These are phyloP conservation scores for Mortierella sp. DNA, from an alignment of 371 early-diverging fungal species.

Conservation along the genomic window DNA sequence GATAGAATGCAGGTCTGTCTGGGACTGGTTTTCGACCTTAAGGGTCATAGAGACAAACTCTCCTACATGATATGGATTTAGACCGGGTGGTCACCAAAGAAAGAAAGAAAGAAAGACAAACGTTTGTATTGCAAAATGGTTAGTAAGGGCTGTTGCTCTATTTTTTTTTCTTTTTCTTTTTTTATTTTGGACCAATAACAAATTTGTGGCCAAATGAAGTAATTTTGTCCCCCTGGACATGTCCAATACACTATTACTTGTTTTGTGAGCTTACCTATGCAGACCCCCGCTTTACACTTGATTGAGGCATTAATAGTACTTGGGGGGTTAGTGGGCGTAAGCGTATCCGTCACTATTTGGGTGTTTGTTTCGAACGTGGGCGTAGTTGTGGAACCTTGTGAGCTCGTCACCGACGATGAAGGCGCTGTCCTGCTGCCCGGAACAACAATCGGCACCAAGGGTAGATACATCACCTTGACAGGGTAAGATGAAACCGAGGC, in stretches of 20 bases:
- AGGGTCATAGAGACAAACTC: conserved; percentile 29
- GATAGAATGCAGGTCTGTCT: conserved; percentile 31
- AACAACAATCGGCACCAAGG: conserved; percentile 19
- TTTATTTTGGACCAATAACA: neutral
- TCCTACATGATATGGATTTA: conserved; percentile 10
- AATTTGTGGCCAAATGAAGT: conserved; percentile 8
- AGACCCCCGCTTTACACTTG: conserved; percentile 3
- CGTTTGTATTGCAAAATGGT: neutral
- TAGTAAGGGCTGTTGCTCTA: neutral
- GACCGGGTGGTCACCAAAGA: too few relatives aligned
- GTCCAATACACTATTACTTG: neutral
- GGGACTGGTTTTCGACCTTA: conserved; percentile 22
- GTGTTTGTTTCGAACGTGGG: conserved; percentile 13
- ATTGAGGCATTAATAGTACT: conserved; percentile 8
- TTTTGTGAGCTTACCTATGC: conserved; percentile 1
- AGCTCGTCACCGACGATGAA: neutral
- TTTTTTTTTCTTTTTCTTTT: too few relatives aligned
- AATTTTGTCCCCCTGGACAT: conserved; percentile 25
- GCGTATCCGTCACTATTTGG: neutral
- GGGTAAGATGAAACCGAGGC: conserved; percentile 20
- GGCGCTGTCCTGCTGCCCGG: neutral
- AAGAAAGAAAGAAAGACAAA: neutral
- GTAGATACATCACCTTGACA: conserved; percentile 25
- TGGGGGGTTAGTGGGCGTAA: neutral
- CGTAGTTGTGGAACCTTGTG: neutral